A percentile compares a stretch with the other conserved stretches of the same genome.
These are phyloP conservation scores for Talaromyces adpressus DNA, from an alignment of 495 filamentous ascomycete genomes.

Conservation along the genomic window DNA sequence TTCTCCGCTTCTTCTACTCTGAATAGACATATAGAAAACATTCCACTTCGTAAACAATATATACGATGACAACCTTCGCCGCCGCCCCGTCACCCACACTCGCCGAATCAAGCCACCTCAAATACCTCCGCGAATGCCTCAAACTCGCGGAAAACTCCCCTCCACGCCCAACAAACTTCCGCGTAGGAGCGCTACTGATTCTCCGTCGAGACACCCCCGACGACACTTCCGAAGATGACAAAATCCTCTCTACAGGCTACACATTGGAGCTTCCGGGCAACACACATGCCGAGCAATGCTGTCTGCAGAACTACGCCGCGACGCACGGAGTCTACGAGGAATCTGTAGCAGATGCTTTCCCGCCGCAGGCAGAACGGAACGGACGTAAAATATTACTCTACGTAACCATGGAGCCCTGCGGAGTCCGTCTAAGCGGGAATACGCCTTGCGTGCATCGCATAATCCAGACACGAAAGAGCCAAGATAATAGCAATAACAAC, in stretches of 20 bases:
- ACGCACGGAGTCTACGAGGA: slow-evolving; percentile 41
- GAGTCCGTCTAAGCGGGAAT: slow-evolving; percentile 73
- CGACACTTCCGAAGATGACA: slow-evolving; percentile 34
- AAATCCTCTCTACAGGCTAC: slow-evolving; percentile 76
- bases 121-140: slow-evolving; percentile 68
- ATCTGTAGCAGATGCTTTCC: slow-evolving; percentile 46
- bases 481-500: neutral
- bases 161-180: slow-evolving; percentile 83
- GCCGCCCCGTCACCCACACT: slow-evolving; percentile 10
- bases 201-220: slow-evolving; percentile 34
- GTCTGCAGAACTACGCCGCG: slow-evolving; percentile 67
- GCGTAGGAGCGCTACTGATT: slow-evolving; percentile 82
- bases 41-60: neutral
- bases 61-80: slow-evolving; percentile 6
- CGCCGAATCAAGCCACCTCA: slow-evolving; percentile 41
- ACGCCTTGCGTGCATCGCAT: slow-evolving; percentile 77
- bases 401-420: slow-evolving; percentile 94
- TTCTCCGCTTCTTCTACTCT: neutral
- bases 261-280: slow-evolving; percentile 88
- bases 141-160: slow-evolving; percentile 67
- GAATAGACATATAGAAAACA: neutral
- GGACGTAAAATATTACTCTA: slow-evolving; percentile 58
- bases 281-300: slow-evolving; percentile 93
- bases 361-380: slow-evolving; percentile 22
- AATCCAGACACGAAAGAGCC: slow-evolving; percentile 38